Evolutionary conservation across 169 alveolate species (phyloP), one percentile per base, ranked within the genome.

Genomic region (Cryptosporidium muris): DNA sequence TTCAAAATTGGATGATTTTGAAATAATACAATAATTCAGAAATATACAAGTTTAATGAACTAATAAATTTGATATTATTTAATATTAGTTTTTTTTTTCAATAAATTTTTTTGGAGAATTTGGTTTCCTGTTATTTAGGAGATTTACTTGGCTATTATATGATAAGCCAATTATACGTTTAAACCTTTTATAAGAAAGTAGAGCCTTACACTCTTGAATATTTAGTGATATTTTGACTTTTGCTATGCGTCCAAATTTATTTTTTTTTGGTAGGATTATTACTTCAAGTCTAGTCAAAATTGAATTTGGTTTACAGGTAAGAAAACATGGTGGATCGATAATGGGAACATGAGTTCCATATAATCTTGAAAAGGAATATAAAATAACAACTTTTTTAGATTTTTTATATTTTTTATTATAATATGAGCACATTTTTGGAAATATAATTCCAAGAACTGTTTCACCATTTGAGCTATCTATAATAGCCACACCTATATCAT

Each of bases 261-360:
- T 67, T 54, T 42, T 67, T 7, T 53, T 42, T n/a, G 64, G 64
- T 34, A 42, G 14, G 34, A 67, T 67, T 9, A 67, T 49, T n/a
- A 67, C 54, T 38, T 67, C 82, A 67, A 67, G 82, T 40, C 54
- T 67, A 42, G 60, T 67, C 34, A 67, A 51, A 12, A 67, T 45
- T 14, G 66, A 52, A 9, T 67, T 66, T 36, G 82, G 82, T n/a
- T 48, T 67, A 45, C 40, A 37, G 16, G 82, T 56, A 53, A 67
- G 54, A 38, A 25, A 53, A 34, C 45, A 67, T 40, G 82, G 82
- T 12, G 82, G 82, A 51, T 67, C 82, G 8, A 67, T 12, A 11
- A 67, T 53, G 0, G 82, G 82, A 56, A 67, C 82, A 48, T 67
- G 82, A 5, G 45, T 56, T 12, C 82, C 63, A 67, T 67, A 67